Evolutionary conservation across 2,329 filamentous ascomycete genomes (phyloP), one percentile per base, ranked within the genome.

Genomic region (Fusarium redolens): DNA sequence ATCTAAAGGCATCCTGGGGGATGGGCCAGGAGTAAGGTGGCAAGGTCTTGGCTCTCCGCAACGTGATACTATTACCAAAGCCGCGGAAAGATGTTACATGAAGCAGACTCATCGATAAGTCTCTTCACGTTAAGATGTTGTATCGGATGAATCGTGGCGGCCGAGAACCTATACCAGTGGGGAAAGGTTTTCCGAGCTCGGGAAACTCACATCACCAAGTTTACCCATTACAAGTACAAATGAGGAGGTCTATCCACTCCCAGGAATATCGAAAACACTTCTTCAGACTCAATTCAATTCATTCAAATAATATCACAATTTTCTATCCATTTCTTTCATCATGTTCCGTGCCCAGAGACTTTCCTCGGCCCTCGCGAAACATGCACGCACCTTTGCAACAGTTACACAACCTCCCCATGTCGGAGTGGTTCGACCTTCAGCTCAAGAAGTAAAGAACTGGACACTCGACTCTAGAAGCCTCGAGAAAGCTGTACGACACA

Each of bases 401-500:
- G 31, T 48, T 4, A 33, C 58, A 25, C 50, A 45, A 10, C 37
- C 56, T 17, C 37, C 51, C 18, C 65, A 59, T 10, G 68, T 61
- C 9, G 71, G 50, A 30, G 55, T 80, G 14, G 69, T 83, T 48
- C 72, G 52, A 10, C 83, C 85, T 43, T 86, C 86, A 18, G n/a
- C 72, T 3, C 47, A 68, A 6, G 87, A 90, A 68, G 64, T 85
- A 15, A 72, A 79, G 17, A 78, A 77, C n/a, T 76, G 78, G 1
- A 44, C 63, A 0, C 84, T 90, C 1, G 78, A 77, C 14, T 80
- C 84, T 14, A 81, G 83, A 28, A 91, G 89, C 64, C 81, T 91
- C 3, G 89, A 91, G 71, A 83, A 85, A 20, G 88, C 88, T 2
- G 86, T 88, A 3, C 81, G 86, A 5, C 82, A 85, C 38, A 73